A percentile compares a stretch with the other conserved stretches of the same genome.
Conservation (phyloP, 352 stramenopile species). For the Globisporangium orthogonon region DNA sequence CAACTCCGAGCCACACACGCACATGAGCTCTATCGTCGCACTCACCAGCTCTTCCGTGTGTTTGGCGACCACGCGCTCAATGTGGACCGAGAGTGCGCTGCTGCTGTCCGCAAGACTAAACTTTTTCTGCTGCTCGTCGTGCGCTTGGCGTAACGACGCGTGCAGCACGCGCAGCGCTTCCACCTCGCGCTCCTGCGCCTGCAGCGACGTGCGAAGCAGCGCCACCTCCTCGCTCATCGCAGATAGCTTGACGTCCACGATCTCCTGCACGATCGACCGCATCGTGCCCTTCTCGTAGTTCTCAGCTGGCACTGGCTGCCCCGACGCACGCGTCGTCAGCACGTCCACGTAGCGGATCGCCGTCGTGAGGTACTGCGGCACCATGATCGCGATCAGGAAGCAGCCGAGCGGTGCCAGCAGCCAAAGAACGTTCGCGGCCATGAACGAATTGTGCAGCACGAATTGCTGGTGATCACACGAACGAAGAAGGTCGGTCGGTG, state of each 20-base stretch:
- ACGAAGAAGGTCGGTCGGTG: background rate
- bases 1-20: background rate
- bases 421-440: conserved; percentile 71
- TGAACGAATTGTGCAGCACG: conserved; percentile 61
- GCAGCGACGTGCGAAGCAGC: conserved; percentile 39
- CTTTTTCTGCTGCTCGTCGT: conserved; percentile 51
- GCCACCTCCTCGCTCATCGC: conserved; percentile 47
- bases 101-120: conserved; percentile 50
- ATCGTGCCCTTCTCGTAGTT: conserved; percentile 48
- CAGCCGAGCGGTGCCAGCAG: conserved; percentile 62
- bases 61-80: conserved; percentile 59
- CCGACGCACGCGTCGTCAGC: conserved; percentile 36
- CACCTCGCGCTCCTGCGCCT: conserved; percentile 51
- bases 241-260: conserved; percentile 61
- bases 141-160: conserved; percentile 42
- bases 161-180: conserved; percentile 50
- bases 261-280: conserved; percentile 54
- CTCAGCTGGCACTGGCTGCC: conserved; percentile 17
- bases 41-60: conserved; percentile 59
- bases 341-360: conserved; percentile 68
- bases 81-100: conserved; percentile 55
- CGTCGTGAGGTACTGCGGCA: conserved; percentile 60
- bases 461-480: conserved; percentile 15
- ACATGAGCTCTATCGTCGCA: background rate
- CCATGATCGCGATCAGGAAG: conserved; percentile 62